These are phyloP conservation scores for Komagataella mondaviorum DNA, from an alignment of 805 yeast genomes.

Conservation along the genomic window DNA sequence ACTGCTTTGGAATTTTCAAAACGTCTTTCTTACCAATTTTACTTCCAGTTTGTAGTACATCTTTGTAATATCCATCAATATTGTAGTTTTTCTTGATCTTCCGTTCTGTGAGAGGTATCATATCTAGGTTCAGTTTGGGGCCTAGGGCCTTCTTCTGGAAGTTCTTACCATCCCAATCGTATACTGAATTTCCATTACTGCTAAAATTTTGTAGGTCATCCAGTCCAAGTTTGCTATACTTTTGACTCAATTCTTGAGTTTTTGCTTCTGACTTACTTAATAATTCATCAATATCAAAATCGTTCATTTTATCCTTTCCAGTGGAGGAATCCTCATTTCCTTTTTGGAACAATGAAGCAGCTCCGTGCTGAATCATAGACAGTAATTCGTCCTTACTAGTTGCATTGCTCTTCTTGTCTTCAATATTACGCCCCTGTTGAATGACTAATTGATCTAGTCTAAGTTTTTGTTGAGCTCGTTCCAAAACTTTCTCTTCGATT, in stretches of 20 bases:
- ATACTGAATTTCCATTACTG: constrained; percentile 60
- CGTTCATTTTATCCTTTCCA: constrained; percentile 18
- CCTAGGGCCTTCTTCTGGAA: constrained; percentile 47
- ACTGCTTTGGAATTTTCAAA: constrained; percentile 43
- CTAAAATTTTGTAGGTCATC: constrained; percentile 91
- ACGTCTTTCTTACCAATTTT: not conserved
- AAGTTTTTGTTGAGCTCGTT: constrained; percentile 69
- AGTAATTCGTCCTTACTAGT: constrained; percentile 67
- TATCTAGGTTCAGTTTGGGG: constrained; percentile 35
- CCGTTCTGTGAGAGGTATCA: constrained; percentile 54
- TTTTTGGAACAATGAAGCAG: constrained; percentile 67
- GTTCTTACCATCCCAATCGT: constrained; percentile 93
- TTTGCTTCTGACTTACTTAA: constrained; percentile 70
- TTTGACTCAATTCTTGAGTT: constrained; percentile 66
- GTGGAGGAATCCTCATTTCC: constrained; percentile 4
- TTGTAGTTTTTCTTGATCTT: constrained; percentile 71
- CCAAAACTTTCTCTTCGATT: constrained; percentile 71
- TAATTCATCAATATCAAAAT: constrained; percentile 75
- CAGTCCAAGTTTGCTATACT: constrained; percentile 74
- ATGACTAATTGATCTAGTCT: constrained; percentile 72
- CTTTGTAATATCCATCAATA: constrained; percentile 58
- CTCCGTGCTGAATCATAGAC: constrained; percentile 96
- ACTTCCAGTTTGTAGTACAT: constrained; percentile 22
- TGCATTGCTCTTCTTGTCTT: constrained; percentile 21
- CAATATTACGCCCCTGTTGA: constrained; percentile 48